These are phyloP conservation scores for Aspergillus transmontanensis DNA, from an alignment of 2,329 filamentous ascomycete genomes.

Conservation along the genomic window DNA sequence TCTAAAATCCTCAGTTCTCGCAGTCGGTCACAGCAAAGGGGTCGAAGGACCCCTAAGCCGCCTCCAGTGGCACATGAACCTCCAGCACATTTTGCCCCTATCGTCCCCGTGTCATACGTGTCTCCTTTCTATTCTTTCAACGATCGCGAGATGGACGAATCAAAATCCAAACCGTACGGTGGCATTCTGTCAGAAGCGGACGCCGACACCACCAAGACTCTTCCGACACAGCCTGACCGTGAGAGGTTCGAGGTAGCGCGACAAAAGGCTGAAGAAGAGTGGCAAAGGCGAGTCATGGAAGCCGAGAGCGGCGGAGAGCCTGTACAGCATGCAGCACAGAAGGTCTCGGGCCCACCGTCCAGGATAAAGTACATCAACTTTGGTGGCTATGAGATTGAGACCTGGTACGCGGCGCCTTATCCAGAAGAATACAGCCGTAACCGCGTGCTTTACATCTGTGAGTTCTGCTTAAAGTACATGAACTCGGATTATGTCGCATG, in stretches of 20 bases:
- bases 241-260: constrained; percentile 87
- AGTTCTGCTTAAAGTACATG: constrained; percentile 99
- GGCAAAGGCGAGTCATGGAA: constrained; percentile 69
- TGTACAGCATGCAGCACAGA: constrained; percentile 67
- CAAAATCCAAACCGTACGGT: constrained; percentile 91
- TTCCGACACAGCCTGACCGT: constrained; percentile 78
- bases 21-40: constrained; percentile 61
- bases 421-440: constrained; percentile 98
- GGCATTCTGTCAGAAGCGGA: constrained; percentile 88
- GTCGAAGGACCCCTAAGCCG: constrained; percentile 46
- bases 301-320: constrained; percentile 66
- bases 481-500: constrained; percentile 98
- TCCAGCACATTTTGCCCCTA: constrained; percentile 62
- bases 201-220: constrained; percentile 86
- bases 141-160: constrained; percentile 85
- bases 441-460: constrained; percentile 95
- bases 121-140: constrained; percentile 86
- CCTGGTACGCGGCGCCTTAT: constrained; percentile 97
- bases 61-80: constrained; percentile 43
- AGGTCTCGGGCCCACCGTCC: constrained; percentile 81
- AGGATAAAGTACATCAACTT: constrained; percentile 99
- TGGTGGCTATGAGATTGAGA: constrained; percentile 96
- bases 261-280: constrained; percentile 87
- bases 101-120: constrained; percentile 64
- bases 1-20: constrained; percentile 61